Evolutionary conservation across 225 moss, liverwort and hornwort genomes (phyloP), one percentile per base, ranked within the genome.

Genomic region (Physcomitrellopsis africana): DNA sequence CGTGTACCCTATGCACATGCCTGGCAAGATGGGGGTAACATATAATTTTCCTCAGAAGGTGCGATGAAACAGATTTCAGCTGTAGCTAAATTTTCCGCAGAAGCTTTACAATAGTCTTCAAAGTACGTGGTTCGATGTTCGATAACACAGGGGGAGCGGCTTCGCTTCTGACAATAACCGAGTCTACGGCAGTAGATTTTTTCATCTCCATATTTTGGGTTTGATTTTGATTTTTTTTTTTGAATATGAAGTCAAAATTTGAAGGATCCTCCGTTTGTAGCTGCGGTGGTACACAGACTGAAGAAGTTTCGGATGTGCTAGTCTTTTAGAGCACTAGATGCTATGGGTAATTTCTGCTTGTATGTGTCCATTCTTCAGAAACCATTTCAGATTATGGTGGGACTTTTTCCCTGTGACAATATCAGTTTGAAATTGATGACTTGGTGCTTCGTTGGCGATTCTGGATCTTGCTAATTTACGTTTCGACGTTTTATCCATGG

Each of bases 1-100:
- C 1, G 62, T 82, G 0, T 88, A 82, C 60, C 87, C 87, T 52
- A 65, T 88, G 51, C 83, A 78, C 76, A 74, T 85, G 16, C 81
- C 88, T 3, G 72, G 72, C 43, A 63, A 78, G n/a, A 63, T 84
- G 72, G 63, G 32, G 4, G 32, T n/a, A n/a, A 17, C 59, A 0
- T 19, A 27, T 1, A 51, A 76, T 41, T 16, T 65, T 45, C 17
- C 69, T 41, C 32, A 59, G 11, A 77, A 64, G 73, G 83, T 76
- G 37, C 69, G 45, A 52, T 58, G 48, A 76, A 56, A 57, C 53
- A 4, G 54, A 10, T 5, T 17, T 72, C 37, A 11, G 32, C 4
- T 37, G 32, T 49, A 41, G 52, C 51, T 16, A 60, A 58, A 32
- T 67, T 57, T 20, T 20, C 57, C 48, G 17, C 75, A 1, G 69